Conservation (phyloP, 306 rosid species). For the Quercus aquifolioides region DNA sequence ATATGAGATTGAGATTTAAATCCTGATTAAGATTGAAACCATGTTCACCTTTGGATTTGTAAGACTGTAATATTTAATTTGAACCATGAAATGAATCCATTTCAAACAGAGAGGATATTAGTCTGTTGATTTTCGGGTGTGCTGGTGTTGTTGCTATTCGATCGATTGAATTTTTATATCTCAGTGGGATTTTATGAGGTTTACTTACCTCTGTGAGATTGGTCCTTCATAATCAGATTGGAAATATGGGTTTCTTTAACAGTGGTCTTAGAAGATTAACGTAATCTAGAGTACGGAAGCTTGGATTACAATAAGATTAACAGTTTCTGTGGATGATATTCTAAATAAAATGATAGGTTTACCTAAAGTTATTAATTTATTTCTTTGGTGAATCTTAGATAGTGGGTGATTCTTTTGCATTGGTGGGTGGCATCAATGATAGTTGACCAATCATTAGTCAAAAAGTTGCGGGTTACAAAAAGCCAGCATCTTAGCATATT, state of each 20-base stretch:
- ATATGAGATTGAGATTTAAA: neutral
- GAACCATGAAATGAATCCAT: no score
- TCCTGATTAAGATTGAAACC: neutral
- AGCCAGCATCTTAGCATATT: neutral
- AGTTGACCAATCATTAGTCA: constrained; percentile 1
- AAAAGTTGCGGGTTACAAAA: neutral
- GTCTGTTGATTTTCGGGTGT: neutral
- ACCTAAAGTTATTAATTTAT: neutral
- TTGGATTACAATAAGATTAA: constrained; percentile 14
- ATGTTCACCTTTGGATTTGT: neutral
- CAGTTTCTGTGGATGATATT: neutral
- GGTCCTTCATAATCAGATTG: neutral
- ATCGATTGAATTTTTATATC: neutral
- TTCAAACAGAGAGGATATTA: no score
- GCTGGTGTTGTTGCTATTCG: neutral
- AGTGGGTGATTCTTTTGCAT: neutral
- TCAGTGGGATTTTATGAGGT: neutral
- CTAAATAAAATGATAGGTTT: neutral
- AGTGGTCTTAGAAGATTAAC: neutral
- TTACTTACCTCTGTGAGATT: neutral
- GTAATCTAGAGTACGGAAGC: neutral
- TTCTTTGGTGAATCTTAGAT: neutral
- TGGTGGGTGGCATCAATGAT: neutral
- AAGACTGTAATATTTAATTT: no score
- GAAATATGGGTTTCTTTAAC: neutral